These are phyloP conservation scores for Besnoitia besnoiti DNA, from an alignment of 169 alveolate species.

Conservation along the genomic window DNA sequence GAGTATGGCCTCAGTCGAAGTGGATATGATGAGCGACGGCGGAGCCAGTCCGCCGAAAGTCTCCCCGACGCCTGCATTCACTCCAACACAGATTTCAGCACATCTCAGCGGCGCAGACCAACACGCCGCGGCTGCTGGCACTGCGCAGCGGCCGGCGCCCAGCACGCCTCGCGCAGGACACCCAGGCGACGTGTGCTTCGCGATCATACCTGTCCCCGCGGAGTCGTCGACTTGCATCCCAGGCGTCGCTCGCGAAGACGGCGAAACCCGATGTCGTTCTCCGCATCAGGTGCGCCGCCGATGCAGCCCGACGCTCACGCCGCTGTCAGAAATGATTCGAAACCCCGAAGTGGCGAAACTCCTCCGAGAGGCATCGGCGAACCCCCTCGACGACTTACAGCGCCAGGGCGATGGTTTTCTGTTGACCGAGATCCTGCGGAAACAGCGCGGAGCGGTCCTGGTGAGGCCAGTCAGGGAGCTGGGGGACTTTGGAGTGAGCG, in stretches of 20 bases:
- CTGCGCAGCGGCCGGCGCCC: too few species aligned
- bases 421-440: neutral
- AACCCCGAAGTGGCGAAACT: neutral
- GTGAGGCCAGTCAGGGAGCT: neutral
- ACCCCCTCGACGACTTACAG: neutral
- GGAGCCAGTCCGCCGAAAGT: neutral
- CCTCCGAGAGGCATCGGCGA: neutral
- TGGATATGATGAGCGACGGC: neutral
- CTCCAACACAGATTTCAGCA: too few species aligned
- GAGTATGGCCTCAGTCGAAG: neutral
- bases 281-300: neutral
- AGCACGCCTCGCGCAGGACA: too few species aligned
- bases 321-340: neutral
- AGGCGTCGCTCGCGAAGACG: neutral
- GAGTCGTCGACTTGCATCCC: neutral
- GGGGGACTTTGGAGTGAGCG: neutral
- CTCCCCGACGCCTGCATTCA: too few species aligned
- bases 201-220: neutral
- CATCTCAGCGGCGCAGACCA: too few species aligned
- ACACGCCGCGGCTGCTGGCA: too few species aligned
- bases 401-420: neutral
- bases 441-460: neutral
- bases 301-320: neutral
- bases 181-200: neutral
- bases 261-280: neutral